Percentiles rank a stretch among this genome's conserved stretches.
Evolutionary conservation across 768 basidiomycete genomes (phyloP).

Genomic region (Pholiota conissans): DNA sequence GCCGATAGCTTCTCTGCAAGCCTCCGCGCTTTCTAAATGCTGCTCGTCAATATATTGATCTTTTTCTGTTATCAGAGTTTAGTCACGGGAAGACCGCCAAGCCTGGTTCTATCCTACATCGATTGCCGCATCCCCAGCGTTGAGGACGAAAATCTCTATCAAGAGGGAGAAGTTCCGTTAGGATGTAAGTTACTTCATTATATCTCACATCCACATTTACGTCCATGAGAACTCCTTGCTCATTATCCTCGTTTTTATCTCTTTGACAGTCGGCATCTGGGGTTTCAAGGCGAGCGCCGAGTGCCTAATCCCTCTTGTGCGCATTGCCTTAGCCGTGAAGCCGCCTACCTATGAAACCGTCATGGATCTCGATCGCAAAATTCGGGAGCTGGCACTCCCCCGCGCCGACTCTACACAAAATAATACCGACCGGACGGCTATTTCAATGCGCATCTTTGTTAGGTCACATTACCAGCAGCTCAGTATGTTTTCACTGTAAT

Average conservation of each 20-base stretch:
- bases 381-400: conserved; percentile 36
- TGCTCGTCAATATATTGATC: too few species aligned
- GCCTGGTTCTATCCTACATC: conserved; percentile 39
- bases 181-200: conserved; percentile 43
- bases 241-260: background rate
- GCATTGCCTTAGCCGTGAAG: conserved; percentile 39
- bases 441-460: conserved; percentile 41
- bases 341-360: conserved; percentile 46
- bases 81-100: conserved; percentile 49
- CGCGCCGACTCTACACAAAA: conserved; percentile 19
- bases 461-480: conserved; percentile 47
- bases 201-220: background rate
- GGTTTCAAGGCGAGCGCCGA: conserved; percentile 39
- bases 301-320: conserved; percentile 43
- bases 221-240: conserved; percentile 3
- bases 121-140: conserved; percentile 46
- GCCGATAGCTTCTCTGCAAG: background rate
- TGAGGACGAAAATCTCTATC: conserved; percentile 45
- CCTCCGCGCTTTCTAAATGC: background rate
- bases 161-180: conserved; percentile 40
- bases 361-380: conserved; percentile 50
- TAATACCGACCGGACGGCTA: conserved; percentile 30
- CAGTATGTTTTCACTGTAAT: conserved; percentile 28
- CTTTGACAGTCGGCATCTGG: conserved; percentile 45
- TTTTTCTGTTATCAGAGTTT: too few species aligned